phyloP scores from a whole-genome alignment of 2,329 filamentous ascomycete genomes.

The Colletotrichum noveboracense region DNA sequence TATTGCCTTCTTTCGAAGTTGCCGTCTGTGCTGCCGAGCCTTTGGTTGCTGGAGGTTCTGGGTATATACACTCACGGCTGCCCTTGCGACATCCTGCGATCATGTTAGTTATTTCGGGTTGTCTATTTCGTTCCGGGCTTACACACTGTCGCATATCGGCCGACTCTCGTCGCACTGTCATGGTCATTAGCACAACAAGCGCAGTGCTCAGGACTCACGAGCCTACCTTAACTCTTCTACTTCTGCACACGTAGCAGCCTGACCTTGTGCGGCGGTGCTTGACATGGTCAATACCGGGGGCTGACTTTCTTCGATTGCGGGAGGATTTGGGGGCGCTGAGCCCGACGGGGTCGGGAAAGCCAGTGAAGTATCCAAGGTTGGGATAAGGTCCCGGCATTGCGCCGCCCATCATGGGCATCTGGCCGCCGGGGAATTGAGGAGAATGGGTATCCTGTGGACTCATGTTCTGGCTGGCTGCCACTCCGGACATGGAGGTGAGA shows the following conservation, averaged over 20 bases:
- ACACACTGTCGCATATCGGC: constrained; percentile 81
- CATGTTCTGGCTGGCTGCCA: constrained; percentile 39
- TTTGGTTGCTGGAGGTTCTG: constrained; percentile 65
- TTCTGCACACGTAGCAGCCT: constrained; percentile 91
- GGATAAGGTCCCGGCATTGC: constrained; percentile 49
- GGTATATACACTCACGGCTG: constrained; percentile 88
- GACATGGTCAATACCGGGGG: constrained; percentile 68
- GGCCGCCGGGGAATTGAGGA: constrained; percentile 37
- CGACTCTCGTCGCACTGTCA: constrained; percentile 85
- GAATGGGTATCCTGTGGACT: constrained; percentile 46
- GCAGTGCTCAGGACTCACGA: neutral
- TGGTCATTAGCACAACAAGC: constrained; percentile 16
- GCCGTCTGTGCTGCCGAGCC: constrained; percentile 34
- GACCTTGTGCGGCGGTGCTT: constrained; percentile 94
- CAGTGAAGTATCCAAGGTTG: constrained; percentile 53
- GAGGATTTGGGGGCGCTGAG: constrained; percentile 53
- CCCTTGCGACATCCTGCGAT: constrained; percentile 84
- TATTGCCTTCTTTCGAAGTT: constrained; percentile 42
- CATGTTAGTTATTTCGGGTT: constrained; percentile 28
- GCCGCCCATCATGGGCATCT: constrained; percentile 31
- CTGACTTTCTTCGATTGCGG: constrained; percentile 57
- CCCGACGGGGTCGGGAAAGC: constrained; percentile 54
- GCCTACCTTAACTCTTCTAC: constrained; percentile 80
- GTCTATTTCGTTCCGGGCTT: constrained; percentile 8
- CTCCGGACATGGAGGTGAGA: constrained; percentile 56